A percentile compares a stretch with the other conserved stretches of the same genome.
phyloP scores from a whole-genome alignment of 768 basidiomycete species.

The Agrocybe praecox region DNA sequence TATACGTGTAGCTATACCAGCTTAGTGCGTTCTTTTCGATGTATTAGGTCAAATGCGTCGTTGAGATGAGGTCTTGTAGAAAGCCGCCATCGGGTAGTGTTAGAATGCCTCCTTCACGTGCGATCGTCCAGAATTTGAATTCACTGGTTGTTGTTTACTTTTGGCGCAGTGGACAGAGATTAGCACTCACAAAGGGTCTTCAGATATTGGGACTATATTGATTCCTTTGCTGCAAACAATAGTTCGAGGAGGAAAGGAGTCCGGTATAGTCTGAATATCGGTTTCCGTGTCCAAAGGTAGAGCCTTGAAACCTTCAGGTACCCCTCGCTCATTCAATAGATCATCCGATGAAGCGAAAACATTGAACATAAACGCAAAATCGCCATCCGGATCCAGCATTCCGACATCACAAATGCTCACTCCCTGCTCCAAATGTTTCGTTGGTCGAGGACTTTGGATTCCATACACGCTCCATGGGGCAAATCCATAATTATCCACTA shows the following conservation, averaged over 20 bases:
- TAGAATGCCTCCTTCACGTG: conserved; percentile 12
- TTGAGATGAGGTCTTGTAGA: conserved; percentile 9
- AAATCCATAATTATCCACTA: conserved; percentile 1
- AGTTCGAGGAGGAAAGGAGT: background rate
- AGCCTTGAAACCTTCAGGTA: conserved; percentile 9
- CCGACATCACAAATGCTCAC: conserved; percentile 5
- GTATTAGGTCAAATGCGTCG: background rate
- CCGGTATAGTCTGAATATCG: background rate
- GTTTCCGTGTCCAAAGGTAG: background rate
- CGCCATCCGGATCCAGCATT: conserved; percentile 6
- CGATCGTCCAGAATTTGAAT: background rate
- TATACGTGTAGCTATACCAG: conserved; percentile 10
- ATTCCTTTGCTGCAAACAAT: conserved; percentile 1
- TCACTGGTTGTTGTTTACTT: conserved; percentile 2
- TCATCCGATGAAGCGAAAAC: conserved; percentile 8
- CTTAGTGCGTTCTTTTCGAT: conserved; percentile 10
- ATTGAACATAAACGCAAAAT: conserved; percentile 13
- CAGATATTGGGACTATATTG: background rate
- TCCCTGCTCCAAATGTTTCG: background rate
- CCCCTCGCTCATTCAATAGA: conserved; percentile 1
- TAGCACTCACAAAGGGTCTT: conserved; percentile 1
- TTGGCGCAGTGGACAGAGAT: background rate
- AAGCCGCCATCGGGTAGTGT: conserved; percentile 15
- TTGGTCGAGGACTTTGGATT: background rate
- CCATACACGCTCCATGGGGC: background rate